phyloP scores from a whole-genome alignment of 225 moss, liverwort and hornwort species.

The Sphagnum contortum region DNA sequence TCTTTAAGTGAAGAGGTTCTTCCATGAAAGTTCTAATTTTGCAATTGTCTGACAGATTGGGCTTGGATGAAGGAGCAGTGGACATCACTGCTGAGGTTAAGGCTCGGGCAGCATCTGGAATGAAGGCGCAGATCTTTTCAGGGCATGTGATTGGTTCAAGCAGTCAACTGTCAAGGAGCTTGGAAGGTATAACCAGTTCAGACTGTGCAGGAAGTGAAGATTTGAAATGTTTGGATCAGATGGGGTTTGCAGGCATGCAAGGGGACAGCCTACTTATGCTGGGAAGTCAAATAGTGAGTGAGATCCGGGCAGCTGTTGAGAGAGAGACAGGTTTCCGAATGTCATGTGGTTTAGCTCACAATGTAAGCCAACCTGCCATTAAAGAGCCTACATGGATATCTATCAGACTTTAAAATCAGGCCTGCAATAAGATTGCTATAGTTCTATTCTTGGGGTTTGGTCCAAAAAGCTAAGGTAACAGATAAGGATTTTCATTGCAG shows the following conservation, averaged over 20 bases:
- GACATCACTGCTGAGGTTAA: constrained; percentile 48
- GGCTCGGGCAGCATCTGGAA: constrained; percentile 24
- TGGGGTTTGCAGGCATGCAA: constrained; percentile 2
- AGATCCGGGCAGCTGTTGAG: constrained; percentile 41
- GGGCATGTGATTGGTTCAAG: constrained; percentile 32
- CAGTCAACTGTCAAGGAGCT: neutral
- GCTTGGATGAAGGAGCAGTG: constrained; percentile 59
- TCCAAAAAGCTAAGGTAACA: too few species aligned
- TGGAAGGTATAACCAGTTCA: too few species aligned
- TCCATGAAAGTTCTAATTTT: too few species aligned
- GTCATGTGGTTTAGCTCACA: constrained; percentile 55
- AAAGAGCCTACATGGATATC: neutral
- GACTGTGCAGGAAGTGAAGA: too few species aligned
- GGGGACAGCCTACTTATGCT: constrained; percentile 32
- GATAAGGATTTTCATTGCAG: constrained; percentile 9
- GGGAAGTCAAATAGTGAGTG: constrained; percentile 48
- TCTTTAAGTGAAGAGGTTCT: too few species aligned
- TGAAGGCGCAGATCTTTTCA: constrained; percentile 14
- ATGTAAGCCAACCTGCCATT: constrained; percentile 15
- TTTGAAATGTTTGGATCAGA: neutral
- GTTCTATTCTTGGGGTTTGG: too few species aligned
- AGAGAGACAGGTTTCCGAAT: constrained; percentile 53
- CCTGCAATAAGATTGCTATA: too few species aligned
- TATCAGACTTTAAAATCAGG: neutral
- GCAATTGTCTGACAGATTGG: constrained; percentile 20